Evolutionary conservation across 805 yeast species (phyloP), one percentile per base, ranked within the genome.

Genomic region (Lachancea cidri): DNA sequence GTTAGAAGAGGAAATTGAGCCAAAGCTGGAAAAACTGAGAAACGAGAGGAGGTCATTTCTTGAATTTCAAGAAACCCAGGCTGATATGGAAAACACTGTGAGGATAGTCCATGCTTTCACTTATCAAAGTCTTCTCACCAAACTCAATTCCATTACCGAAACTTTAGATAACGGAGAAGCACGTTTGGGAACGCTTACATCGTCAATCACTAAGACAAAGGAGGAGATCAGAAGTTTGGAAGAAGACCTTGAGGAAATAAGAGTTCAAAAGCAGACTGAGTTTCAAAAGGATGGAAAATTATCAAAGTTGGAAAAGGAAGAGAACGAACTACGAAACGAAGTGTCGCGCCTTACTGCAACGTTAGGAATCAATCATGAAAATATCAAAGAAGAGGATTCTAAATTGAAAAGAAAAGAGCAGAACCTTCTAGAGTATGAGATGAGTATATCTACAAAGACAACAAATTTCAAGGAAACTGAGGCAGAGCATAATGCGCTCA

Each of bases 1-100:
- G 33, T 68, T 91, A 42, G 68, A 69, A 14, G 96, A 89, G 57
- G 98, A 93, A 60, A 91, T 93, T 45, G 95, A 86, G 57, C 98
- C 98, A 3, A 87, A 88, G 57, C 69, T 93, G 38, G 89, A 83
- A 43, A 81, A 82, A 54, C 68, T 89, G 37, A 74, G 94, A 46
- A 73, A 74, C 41, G 96, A 91, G 53, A 91, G 88, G 64, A 76
- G 93, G 54, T 70, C 79, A 19, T 89, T 83, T 54, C 62, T 88
- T 27, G 97, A 91, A 55, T 89, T 74, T 60, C 97, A 91, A 65
- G 87, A 84, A 43, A 76, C 84, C 8, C 93, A 85, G 52, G 71
- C 85, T 5, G 88, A 86, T 52, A 67, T 86, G 44, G 97, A 91
- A 60, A 79, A 81, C 33, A 64, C 84, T 25, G 72, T 83, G 14